Evolutionary conservation across 2,329 filamentous ascomycete species (phyloP), one percentile per base, ranked within the genome.

Genomic region (Aspergillus fumigatus): DNA sequence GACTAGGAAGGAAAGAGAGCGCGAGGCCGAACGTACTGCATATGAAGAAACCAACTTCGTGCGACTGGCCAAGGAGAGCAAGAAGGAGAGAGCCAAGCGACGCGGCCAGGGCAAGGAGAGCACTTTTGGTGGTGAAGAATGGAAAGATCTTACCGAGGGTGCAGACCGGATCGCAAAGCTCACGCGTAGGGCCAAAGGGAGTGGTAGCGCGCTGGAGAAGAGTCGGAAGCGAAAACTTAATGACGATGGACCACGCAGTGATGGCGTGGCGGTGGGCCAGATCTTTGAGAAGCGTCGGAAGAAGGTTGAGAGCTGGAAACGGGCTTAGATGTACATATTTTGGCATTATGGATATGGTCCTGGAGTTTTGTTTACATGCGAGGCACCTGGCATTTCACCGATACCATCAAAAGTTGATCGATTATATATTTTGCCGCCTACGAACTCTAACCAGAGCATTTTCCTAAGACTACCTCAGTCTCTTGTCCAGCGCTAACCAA

Each of bases 1-100:
- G 80, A 90, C 89, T 4, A 84, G 86, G 14, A 81, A 85, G 35
- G 88, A 97, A 70, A 84, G 89, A 55, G 85, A 85, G 60, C 84
- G 85, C 43, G 92, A 97, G 72, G 83, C 83, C 1, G 92, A 96
- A 76, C 82, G 89, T 54, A 83, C 83, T 57, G 84, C 89, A 50
- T 99, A 97, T 76, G 94, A 99, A 79, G 94, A 99, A 77, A 83
- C 81, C 64, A 96, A 99, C 77, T 93, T 97, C 68, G 85, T 90
- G 17, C 89, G 94, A 64, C 79, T 99, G 66, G 92, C 93, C 11
- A 88, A 86, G 67, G 84, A 89, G 73, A 89, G 86, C 76, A 97
- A 96, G 82, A 96, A 96, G 77, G 92, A 96, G 4, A 78, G 80
- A 57, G 82, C 85, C 50, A 88, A 89, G 78, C 85, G 83, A 71